Percentiles rank a stretch among this genome's conserved stretches.
These are phyloP conservation scores for Fusarium multiceps DNA, from an alignment of 2,329 filamentous ascomycete genomes.

Conservation along the genomic window DNA sequence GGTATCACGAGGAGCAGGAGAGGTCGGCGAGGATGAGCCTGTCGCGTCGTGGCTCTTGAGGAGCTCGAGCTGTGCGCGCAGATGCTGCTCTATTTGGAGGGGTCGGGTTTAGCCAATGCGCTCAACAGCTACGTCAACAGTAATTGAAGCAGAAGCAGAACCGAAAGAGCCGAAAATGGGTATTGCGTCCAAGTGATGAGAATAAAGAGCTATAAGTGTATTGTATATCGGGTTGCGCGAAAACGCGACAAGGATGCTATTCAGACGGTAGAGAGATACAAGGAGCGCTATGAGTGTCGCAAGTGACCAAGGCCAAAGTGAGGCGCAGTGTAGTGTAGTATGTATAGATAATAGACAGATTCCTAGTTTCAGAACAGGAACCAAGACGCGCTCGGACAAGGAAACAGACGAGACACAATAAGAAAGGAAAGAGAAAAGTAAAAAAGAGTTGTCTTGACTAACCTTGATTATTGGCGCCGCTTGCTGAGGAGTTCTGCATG, in stretches of 20 bases:
- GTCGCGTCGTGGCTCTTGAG: constrained; percentile 55
- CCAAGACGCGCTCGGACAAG: constrained; percentile 18
- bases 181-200: constrained; percentile 17
- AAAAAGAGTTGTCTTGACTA: constrained; percentile 42
- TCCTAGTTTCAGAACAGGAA: constrained; percentile 23
- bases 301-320: constrained; percentile 24
- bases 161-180: constrained; percentile 20
- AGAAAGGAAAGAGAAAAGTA: constrained; percentile 23
- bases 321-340: constrained; percentile 7
- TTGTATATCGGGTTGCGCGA: constrained; percentile 32
- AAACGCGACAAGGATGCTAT: constrained; percentile 42
- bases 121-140: constrained; percentile 28
- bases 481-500: constrained; percentile 50
- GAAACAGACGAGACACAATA: constrained; percentile 30
- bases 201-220: constrained; percentile 23
- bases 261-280: constrained; percentile 29
- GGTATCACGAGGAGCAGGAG: constrained; percentile 46
- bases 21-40: constrained; percentile 47
- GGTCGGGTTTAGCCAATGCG: constrained; percentile 43
- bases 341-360: constrained; percentile 14
- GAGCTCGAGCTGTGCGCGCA: constrained; percentile 59
- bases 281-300: constrained; percentile 39
- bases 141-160: constrained; percentile 29
- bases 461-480: constrained; percentile 50
- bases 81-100: constrained; percentile 53